Conservation (phyloP, 2,329 filamentous ascomycete species). For the Penicillium concentricum region DNA sequence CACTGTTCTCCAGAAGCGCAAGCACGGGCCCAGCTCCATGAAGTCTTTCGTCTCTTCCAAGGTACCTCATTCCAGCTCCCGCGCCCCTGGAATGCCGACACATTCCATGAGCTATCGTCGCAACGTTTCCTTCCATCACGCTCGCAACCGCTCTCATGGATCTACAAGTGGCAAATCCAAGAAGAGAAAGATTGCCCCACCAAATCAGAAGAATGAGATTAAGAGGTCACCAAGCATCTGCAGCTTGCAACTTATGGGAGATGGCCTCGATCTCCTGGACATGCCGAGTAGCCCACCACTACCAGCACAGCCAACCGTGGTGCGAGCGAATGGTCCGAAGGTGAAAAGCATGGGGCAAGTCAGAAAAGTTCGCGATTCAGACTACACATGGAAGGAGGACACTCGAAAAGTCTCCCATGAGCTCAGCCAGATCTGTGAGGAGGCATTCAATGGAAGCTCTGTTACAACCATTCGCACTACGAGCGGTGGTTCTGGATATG, state of each 20-base stretch:
- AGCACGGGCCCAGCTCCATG: slow-evolving; percentile 33
- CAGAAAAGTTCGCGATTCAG: slow-evolving; percentile 43
- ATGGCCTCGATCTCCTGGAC: slow-evolving; percentile 21
- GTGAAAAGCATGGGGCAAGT: slow-evolving; percentile 37
- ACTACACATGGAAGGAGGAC: slow-evolving; percentile 68
- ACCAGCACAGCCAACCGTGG: slow-evolving; percentile 40
- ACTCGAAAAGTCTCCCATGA: slow-evolving; percentile 79
- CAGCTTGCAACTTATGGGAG: slow-evolving; percentile 26
- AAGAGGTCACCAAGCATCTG: slow-evolving; percentile 25
- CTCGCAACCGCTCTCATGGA: slow-evolving; percentile 43
- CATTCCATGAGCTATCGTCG: slow-evolving; percentile 57
- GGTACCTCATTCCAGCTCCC: slow-evolving; percentile 50
- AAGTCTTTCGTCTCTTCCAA: slow-evolving; percentile 44
- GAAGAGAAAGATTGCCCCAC: slow-evolving; percentile 14
- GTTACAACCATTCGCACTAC: slow-evolving; percentile 52
- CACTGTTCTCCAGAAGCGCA: slow-evolving; percentile 33
- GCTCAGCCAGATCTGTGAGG: slow-evolving; percentile 85
- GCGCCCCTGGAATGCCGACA: slow-evolving; percentile 36
- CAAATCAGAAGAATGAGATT: slow-evolving; percentile 24
- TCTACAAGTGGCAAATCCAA: slow-evolving; percentile 26
- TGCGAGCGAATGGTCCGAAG: slow-evolving; percentile 33
- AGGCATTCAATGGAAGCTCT: slow-evolving; percentile 77
- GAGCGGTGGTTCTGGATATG: slow-evolving; percentile 42
- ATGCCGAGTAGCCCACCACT: slow-evolving; percentile 40
- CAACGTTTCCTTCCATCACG: slow-evolving; percentile 63